Evolutionary conservation across 495 filamentous ascomycete species (phyloP).

Genomic region (Pseudomonodictys pantanalensis): DNA sequence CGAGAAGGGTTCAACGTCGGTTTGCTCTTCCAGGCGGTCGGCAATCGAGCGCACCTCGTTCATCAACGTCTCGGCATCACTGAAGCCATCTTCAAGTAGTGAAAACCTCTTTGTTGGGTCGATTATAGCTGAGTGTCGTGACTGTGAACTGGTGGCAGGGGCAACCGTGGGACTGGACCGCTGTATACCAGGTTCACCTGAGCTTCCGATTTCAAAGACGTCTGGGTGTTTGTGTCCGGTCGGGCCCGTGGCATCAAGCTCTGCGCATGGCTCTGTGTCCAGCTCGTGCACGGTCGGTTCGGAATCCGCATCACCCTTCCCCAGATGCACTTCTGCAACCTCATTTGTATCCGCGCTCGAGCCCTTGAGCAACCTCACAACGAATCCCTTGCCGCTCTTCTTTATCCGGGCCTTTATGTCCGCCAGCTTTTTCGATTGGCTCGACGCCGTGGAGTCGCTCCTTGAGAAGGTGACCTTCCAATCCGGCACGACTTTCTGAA

Average conservation of each 20-base stretch:
- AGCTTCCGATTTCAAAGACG: conserved; percentile 27
- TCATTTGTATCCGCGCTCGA: conserved; percentile 21
- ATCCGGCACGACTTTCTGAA: conserved; percentile 31
- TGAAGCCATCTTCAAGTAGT: conserved; percentile 26
- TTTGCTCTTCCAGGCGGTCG: conserved; percentile 14
- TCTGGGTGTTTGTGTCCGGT: background rate
- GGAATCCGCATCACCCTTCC: background rate
- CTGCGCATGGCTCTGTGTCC: conserved; percentile 1
- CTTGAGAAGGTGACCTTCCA: conserved; percentile 25
- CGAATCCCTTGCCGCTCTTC: conserved; percentile 34
- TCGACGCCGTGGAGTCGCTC: conserved; percentile 21
- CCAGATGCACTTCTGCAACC: conserved; percentile 31
- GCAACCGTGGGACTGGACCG: background rate
- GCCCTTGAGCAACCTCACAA: conserved; percentile 30
- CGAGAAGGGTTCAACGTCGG: conserved; percentile 25
- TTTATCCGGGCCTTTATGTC: conserved; percentile 33
- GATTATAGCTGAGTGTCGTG: conserved; percentile 9
- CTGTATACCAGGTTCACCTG: conserved; percentile 17
- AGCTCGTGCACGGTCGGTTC: conserved; percentile 17
- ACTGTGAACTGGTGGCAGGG: background rate
- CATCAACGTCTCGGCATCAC: conserved; percentile 28
- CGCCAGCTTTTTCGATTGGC: conserved; percentile 22
- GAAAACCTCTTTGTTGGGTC: background rate
- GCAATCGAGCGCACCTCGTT: conserved; percentile 9
- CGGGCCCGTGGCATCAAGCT: background rate